Percentiles rank a stretch among this genome's conserved stretches.
phyloP scores from a whole-genome alignment of 2,329 filamentous ascomycete genomes.

The Fusarium floridanum region DNA sequence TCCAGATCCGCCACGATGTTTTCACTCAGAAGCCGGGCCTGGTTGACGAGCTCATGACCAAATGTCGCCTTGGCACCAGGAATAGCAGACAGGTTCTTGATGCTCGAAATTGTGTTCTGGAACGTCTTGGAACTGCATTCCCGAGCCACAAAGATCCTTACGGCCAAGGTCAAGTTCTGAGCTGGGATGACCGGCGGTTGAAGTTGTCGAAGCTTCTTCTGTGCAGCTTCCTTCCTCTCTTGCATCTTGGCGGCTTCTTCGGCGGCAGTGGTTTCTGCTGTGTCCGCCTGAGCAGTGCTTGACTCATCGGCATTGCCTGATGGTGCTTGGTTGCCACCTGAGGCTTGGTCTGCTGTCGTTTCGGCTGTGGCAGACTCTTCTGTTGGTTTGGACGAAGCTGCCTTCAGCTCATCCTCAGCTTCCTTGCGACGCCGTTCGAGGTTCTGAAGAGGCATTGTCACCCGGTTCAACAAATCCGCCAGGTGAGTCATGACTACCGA shows the following conservation, averaged over 20 bases:
- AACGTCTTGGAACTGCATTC: slow-evolving; percentile 99
- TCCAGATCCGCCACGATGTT: slow-evolving; percentile 88
- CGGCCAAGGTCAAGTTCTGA: slow-evolving; percentile 91
- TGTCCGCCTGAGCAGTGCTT: slow-evolving; percentile 47
- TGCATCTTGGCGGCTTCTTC: slow-evolving; percentile 48
- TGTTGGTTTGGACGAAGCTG: slow-evolving; percentile 52
- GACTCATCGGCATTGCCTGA: slow-evolving; percentile 22
- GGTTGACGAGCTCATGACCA: slow-evolving; percentile 90
- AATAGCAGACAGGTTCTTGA: slow-evolving; percentile 96
- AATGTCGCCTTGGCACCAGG: slow-evolving; percentile 91
- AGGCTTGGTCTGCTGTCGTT: slow-evolving; percentile 25
- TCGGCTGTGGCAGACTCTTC: slow-evolving; percentile 51
- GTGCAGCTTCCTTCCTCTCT: slow-evolving; percentile 56
- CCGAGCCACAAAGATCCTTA: slow-evolving; percentile 94
- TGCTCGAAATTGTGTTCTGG: slow-evolving; percentile 96
- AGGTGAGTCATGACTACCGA: slow-evolving; percentile 96
- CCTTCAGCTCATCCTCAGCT: slow-evolving; percentile 67
- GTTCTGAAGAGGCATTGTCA: slow-evolving; percentile 86
- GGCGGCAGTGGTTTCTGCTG: slow-evolving; percentile 43
- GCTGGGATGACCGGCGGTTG: slow-evolving; percentile 88
- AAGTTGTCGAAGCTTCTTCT: slow-evolving; percentile 70
- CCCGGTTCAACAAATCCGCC: slow-evolving; percentile 86
- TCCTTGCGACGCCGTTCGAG: slow-evolving; percentile 88
- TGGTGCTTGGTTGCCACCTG: slow-evolving; percentile 52
- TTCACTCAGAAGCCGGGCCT: slow-evolving; percentile 86